Base-by-base conservation (phyloP, 2,329 filamentous ascomycete genomes). In the Trichoderma oligosporum region DNA sequence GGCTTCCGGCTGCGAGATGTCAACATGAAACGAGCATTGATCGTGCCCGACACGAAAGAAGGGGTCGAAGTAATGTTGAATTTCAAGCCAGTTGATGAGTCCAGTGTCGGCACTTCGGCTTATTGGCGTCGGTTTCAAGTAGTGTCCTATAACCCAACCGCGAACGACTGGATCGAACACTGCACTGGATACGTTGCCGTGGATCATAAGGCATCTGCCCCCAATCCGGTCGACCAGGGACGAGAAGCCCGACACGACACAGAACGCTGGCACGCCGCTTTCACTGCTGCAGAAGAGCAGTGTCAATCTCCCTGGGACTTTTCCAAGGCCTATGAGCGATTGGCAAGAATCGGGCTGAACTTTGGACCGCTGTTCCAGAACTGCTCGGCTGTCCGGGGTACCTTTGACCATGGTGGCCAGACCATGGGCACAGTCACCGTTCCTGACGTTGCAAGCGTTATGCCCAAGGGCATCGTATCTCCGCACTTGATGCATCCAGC, bases 401-500 rank as follows among this genome's bases (percentile, higher is more conserved):
- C 52, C 12, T 42, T 14, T 36, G 33, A 27, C 31, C 52, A 35
- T 25, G 29, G 39, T 31, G 52, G 52, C 18, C 25, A 56, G 31
- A 35, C 42, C 14, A 33, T 47, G 25, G 52, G 29, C 20, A 49
- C 25, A 18, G 35, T 59, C 44, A 54, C 52, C 4, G 53, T 59
- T 4, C 59, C 57, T 1, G 57, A 59, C 20, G 39, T 57, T 51
- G 47, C 41, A 24, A 41, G 42, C 20, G 45, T 54, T n/a, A 61
- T 61, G 60, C 60, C 60, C 7, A 55, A 58, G 31, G 57, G 55
- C 16, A 55, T 33, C 38, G 45, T 29, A n/a, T 49, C 59, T 22
- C 33, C 41, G 20, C 60, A 63, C 33, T 20, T 60, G 16, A 49
- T 63, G 11, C 61, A 63, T 33, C 61, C 61, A 5, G 52, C 58